Evolutionary conservation across 768 basidiomycete genomes (phyloP), one percentile per base, ranked within the genome.

Genomic region (Fibroporia radiculosa): DNA sequence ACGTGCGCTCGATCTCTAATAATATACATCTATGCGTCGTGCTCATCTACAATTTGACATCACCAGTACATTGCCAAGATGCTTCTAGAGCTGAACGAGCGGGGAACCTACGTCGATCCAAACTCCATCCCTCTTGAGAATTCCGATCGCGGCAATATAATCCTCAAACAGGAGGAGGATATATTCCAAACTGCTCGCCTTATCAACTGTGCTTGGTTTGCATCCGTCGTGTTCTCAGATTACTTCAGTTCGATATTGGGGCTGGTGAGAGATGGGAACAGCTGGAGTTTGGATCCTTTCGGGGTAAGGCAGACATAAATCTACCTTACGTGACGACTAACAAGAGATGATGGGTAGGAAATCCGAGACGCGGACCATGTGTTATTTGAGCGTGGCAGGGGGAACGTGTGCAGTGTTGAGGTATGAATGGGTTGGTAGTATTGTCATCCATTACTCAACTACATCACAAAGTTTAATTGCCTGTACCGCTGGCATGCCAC

Each of bases 401-500:
- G 89, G 2, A 91, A 92, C 56, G 75, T 77, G 12, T 83, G 81
- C 62, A 88, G 85, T 62, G 83, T 88, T 24, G 88, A 92, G 71
- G 84, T 84, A 49, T 28, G 64, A n/a, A n/a, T n/a, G n/a, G n/a
- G 57, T 18, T 6, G n/a, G 33, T 31, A 11, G 8, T 41, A 8
- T 7, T 23, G 20, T 38, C 3, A 20, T 7, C 3, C 5, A n/a
- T 19, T 20, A 41, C 12, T 31, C 27, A 26, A 41, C 12, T 40
- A 20, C 29, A 31, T 42, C 5, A 22, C 24, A 24, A 29, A 86
- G 82, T 91, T 91, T 68, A 91, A 91, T 54, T 84, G 83, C 54
- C 64, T 91, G 44, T 91, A 91, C 62, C 76, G 84, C 71, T 78
- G 89, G 89, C 89, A 92, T 36, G 82, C 89, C 1, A 89, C 88